Base-by-base conservation (phyloP, 2,329 filamentous ascomycete genomes). In the Penicillium rolfsii region DNA sequence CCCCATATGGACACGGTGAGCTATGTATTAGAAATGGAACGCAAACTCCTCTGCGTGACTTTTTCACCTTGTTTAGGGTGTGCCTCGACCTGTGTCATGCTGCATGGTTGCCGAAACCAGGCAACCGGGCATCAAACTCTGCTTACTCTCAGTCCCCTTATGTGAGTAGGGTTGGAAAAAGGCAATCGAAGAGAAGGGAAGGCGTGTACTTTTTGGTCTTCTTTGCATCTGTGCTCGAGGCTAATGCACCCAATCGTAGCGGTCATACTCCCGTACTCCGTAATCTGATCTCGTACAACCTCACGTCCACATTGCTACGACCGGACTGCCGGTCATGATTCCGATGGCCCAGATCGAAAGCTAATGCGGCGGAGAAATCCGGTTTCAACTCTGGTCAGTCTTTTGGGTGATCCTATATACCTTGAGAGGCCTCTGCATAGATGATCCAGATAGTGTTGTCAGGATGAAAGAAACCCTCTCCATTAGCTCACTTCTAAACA, bases 311-410 rank as follows among this genome's bases (percentile, higher is more conserved):
- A 57, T 35, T 41, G 49, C 60, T 59, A 57, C 59, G 62, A 64
- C 62, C 62, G 57, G 59, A 53, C 52, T 61, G 57, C 61, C 57
- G 59, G 67, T 64, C 62, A 59, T 59, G 61, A 64, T 69, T 68
- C 54, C 58, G 63, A 66, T 62, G 62, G 66, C 62, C 65, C 64
- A 67, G 64, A 68, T 69, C 67, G 63, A 62, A 69, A 68, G 55
- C 56, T 59, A 40, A 55, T 56, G 53, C 52, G 36, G 62, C 53
- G 65, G 65, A 61, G 62, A 57, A 63, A 58, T 30, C 52, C 64
- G 60, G 57, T 22, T 22, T 22, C 19, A 38, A 28, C 30, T 7
- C 45, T 12, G 45, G 26, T 30, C 45, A 30, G 24, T 30, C 40
- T 55, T 38, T 48, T 41, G 56, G 36, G 38, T 49, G 30, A 22